phyloP scores from a whole-genome alignment of 1,284 basidiomycete species.

The Ganoderma sinense region DNA sequence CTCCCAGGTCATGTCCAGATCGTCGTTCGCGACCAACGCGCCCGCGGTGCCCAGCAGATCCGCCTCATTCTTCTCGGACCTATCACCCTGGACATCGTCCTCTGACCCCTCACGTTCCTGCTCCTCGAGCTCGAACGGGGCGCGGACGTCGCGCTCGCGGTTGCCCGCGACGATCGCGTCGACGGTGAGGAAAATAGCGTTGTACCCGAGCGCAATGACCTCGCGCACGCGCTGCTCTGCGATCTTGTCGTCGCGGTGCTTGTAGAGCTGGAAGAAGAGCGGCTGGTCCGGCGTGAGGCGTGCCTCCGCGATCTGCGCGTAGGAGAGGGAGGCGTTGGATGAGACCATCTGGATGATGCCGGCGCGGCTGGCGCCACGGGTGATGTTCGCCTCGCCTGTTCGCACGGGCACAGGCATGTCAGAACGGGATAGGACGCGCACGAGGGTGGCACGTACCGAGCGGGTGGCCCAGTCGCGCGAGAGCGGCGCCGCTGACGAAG shows the following conservation, averaged over 20 bases:
- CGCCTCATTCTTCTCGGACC: slow-evolving; percentile 42
- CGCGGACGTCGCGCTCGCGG: slow-evolving; percentile 81
- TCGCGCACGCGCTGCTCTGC: slow-evolving; percentile 80
- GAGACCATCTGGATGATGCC: slow-evolving; percentile 92
- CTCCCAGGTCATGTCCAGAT: slow-evolving; percentile 75
- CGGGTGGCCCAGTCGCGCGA: slow-evolving; percentile 92
- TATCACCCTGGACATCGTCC: slow-evolving; percentile 37
- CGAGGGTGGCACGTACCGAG: slow-evolving; percentile 48
- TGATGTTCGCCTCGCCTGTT: slow-evolving; percentile 85
- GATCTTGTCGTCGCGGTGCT: slow-evolving; percentile 74
- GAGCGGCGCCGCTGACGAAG: slow-evolving; percentile 87
- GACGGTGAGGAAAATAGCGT: slow-evolving; percentile 91
- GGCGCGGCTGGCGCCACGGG: slow-evolving; percentile 72
- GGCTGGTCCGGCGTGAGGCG: slow-evolving; percentile 66
- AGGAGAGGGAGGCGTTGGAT: slow-evolving; percentile 84
- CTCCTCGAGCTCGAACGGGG: slow-evolving; percentile 68
- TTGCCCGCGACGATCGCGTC: slow-evolving; percentile 90
- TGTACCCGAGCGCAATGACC: slow-evolving; percentile 77
- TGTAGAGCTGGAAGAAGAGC: slow-evolving; percentile 90
- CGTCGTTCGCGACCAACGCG: slow-evolving; percentile 66
- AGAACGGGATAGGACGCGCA: background rate
- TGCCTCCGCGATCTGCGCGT: slow-evolving; percentile 71
- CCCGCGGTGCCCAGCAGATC: slow-evolving; percentile 71
- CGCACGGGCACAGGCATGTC: background rate
- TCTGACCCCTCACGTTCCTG: slow-evolving; percentile 52